Percentiles rank a stretch among this genome's conserved stretches.
phyloP scores from a whole-genome alignment of 2,329 filamentous ascomycete genomes.

The Hypomyces perniciosus region DNA sequence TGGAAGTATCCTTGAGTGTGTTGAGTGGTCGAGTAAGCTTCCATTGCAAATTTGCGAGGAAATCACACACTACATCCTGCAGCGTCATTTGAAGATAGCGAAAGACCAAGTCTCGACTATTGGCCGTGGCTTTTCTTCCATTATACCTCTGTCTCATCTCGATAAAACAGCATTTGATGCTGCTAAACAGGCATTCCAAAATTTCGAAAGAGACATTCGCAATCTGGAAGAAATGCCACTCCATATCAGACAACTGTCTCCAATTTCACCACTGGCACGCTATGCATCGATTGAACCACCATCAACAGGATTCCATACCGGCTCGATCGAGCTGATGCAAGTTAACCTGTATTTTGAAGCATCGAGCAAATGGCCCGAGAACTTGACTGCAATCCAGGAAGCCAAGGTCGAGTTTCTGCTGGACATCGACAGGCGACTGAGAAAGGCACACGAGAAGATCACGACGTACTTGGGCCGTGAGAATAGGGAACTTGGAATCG shows the following conservation, averaged over 20 bases:
- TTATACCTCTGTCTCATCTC: slow-evolving; percentile 40
- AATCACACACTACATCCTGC: slow-evolving; percentile 67
- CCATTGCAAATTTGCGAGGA: slow-evolving; percentile 67
- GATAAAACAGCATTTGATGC: slow-evolving; percentile 59
- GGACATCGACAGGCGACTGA: slow-evolving; percentile 65
- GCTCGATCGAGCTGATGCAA: slow-evolving; percentile 55
- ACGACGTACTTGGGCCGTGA: slow-evolving; percentile 73
- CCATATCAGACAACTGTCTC: slow-evolving; percentile 73
- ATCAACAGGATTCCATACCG: slow-evolving; percentile 37
- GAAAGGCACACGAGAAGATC: slow-evolving; percentile 53
- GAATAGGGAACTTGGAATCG: slow-evolving; percentile 59
- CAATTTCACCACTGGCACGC: slow-evolving; percentile 66
- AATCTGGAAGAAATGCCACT: slow-evolving; percentile 77
- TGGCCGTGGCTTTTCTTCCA: slow-evolving; percentile 44
- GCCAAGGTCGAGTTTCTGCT: slow-evolving; percentile 89
- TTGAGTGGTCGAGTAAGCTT: slow-evolving; percentile 70
- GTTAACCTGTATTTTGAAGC: slow-evolving; percentile 88
- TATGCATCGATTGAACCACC: slow-evolving; percentile 56
- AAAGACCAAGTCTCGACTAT: slow-evolving; percentile 48
- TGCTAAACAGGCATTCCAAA: slow-evolving; percentile 62
- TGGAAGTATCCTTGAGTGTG: slow-evolving; percentile 84
- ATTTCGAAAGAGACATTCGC: slow-evolving; percentile 71
- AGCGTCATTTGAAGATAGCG: slow-evolving; percentile 59
- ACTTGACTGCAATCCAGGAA: slow-evolving; percentile 82
- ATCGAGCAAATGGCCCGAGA: slow-evolving; percentile 89